Conservation (phyloP, 768 basidiomycete genomes). For the Kwoniella bestiolae region DNA sequence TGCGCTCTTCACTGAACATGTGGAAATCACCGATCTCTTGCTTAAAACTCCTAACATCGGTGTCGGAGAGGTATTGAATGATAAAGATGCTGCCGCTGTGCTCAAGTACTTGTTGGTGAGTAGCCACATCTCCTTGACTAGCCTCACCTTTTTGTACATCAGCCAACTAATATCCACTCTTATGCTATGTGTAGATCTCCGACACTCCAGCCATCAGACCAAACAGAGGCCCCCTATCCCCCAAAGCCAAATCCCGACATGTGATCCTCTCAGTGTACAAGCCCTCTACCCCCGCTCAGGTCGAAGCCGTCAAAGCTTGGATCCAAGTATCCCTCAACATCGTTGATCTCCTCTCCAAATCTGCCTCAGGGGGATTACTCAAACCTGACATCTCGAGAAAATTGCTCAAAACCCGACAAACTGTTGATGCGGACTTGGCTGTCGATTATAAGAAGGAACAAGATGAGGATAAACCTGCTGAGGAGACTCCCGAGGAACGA, state of each 20-base stretch:
- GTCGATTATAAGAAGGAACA: constrained; percentile 44
- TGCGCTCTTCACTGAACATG: constrained; percentile 84
- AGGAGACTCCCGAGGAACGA: constrained; percentile 52
- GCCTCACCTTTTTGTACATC: too few species aligned
- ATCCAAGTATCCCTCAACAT: constrained; percentile 74
- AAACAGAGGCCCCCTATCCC: constrained; percentile 59
- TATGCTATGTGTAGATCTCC: constrained; percentile 70
- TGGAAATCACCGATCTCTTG: constrained; percentile 79
- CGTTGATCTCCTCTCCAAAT: constrained; percentile 67
- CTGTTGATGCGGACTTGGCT: constrained; percentile 67
- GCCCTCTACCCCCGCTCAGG: constrained; percentile 62
- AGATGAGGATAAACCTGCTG: constrained; percentile 51
- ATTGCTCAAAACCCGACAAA: constrained; percentile 73
- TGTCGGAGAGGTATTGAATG: constrained; percentile 67
- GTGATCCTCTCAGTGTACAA: constrained; percentile 70
- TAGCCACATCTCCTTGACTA: constrained; percentile 54
- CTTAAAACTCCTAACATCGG: constrained; percentile 66
- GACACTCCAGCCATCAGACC: constrained; percentile 83
- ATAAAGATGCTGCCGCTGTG: constrained; percentile 70
- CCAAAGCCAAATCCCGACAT: constrained; percentile 69
- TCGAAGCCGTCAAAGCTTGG: constrained; percentile 65
- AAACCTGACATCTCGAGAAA: constrained; percentile 82
- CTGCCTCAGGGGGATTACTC: constrained; percentile 51
- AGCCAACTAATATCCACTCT: neutral
- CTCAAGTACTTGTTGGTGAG: constrained; percentile 84